Evolutionary conservation across 352 stramenopile species (phyloP).

Genomic region (Pelagophyceae sp.): DNA sequence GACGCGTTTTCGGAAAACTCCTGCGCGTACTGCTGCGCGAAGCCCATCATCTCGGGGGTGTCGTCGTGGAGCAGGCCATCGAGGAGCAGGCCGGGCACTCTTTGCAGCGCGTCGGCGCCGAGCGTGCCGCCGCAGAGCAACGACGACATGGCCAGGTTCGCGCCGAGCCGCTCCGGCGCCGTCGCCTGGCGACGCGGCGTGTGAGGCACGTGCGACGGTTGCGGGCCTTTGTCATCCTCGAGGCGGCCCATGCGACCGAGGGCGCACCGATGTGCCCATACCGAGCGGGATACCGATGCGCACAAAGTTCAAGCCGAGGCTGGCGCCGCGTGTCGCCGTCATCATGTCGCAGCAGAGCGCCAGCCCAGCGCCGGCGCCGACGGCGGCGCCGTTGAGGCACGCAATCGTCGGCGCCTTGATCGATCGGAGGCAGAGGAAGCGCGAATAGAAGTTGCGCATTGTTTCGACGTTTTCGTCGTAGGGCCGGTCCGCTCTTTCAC

Average conservation of each 20-base stretch:
- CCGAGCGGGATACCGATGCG: conserved; percentile 57
- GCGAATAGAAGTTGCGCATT: conserved; percentile 59
- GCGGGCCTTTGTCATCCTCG: no score
- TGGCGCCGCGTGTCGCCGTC: conserved; percentile 49
- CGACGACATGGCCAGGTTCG: neutral
- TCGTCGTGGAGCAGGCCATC: neutral
- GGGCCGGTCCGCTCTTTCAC: conserved; percentile 26
- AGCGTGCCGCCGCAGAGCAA: neutral
- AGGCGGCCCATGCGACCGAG: no score
- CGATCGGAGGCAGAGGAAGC: conserved; percentile 50
- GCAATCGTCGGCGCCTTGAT: conserved; percentile 55
- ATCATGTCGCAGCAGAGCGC: conserved; percentile 56
- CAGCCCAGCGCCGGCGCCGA: conserved; percentile 57
- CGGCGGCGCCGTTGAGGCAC: conserved; percentile 60
- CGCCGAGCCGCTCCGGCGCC: neutral
- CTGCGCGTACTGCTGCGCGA: neutral
- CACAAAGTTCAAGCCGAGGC: conserved; percentile 62
- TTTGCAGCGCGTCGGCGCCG: neutral
- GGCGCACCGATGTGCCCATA: conserved; percentile 49
- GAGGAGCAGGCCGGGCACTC: neutral
- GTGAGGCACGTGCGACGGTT: no score
- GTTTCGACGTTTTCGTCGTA: conserved; percentile 49
- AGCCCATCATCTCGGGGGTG: no score
- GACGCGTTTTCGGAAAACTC: neutral
- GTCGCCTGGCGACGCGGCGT: no score